Evolutionary conservation across 1,284 basidiomycete species (phyloP), one percentile per base, ranked within the genome.

Genomic region (Tylopilus sp.): DNA sequence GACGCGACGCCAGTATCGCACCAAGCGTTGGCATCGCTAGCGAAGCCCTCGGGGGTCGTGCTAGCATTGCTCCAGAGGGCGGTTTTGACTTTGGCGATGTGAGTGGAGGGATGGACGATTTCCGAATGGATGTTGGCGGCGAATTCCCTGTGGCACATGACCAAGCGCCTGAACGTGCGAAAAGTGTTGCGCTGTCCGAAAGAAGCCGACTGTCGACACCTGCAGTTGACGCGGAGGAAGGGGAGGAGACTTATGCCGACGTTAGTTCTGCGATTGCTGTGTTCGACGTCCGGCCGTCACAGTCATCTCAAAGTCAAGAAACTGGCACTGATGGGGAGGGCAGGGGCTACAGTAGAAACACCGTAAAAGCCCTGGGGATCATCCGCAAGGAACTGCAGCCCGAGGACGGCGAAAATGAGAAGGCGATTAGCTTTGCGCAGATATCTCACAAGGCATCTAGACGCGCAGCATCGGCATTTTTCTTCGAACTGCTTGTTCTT

Each of bases 401-500:
- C 11, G 78, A 74, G 25, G 67, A 68, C 12, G 74, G 73, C 37
- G 59, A 80, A 89, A 71, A 77, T 88, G 59, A 90, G 86, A 79
- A 88, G 87, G 55, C 51, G 74, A 66, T 58, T 37, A 66, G 67
- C 41, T 66, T 66, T 51, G 51, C 59, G 2, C 66, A 56, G 44
- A 47, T 66, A 34, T 66, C 67, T 16, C 65, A 68, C 45, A 66
- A 94, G 83, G 91, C 92, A 8, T 89, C 90, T 8, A 85, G 92
- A 45, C 84, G 92, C 39, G 96, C 94, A 4, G 93, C 95, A 0
- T 84, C 94, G 0, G 85, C 91, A 2, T 98, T 99, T 78, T 99
- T 99, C 78, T 99, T 98, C 64, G 96, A 99, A 70, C 72, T 98
- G 45, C 84, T 99, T 26, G 92, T 97, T 4, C 81, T 99, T 2